phyloP scores from a whole-genome alignment of 2,329 filamentous ascomycete genomes.

The Fusarium verticillioides region DNA sequence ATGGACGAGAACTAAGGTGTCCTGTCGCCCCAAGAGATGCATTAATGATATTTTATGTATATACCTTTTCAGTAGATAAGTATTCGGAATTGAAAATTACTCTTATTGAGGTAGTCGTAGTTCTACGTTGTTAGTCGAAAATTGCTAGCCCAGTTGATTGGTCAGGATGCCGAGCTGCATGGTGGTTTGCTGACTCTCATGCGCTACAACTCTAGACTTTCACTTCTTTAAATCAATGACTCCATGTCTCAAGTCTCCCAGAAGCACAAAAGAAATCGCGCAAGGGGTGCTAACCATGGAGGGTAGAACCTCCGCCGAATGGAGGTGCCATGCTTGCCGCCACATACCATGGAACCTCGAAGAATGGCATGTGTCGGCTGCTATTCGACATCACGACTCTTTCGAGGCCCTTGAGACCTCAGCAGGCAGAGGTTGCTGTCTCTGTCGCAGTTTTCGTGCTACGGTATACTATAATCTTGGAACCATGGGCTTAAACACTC shows the following conservation, averaged over 20 bases:
- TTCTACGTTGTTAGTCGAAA: background rate
- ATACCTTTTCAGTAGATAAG: background rate
- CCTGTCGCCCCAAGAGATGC: rapidly evolving
- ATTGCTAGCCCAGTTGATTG: background rate
- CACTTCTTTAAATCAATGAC: background rate
- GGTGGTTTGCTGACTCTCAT: background rate
- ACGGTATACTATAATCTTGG: background rate
- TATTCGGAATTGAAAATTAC: rapidly evolving
- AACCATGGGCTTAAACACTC: background rate
- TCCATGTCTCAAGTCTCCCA: background rate
- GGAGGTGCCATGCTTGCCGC: background rate
- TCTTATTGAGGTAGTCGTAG: background rate
- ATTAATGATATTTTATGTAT: background rate
- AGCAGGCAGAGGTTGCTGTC: background rate
- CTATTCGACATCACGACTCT: background rate
- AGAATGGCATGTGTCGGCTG: background rate
- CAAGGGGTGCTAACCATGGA: background rate
- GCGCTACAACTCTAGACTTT: background rate
- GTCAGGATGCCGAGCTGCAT: background rate
- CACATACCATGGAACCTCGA: background rate
- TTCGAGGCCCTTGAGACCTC: background rate
- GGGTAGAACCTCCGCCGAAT: background rate
- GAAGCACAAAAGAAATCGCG: background rate
- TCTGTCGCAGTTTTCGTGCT: background rate
- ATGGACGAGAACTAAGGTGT: constrained; percentile 26